Conservation (phyloP, 768 basidiomycete species). For the Mycena amicta region DNA sequence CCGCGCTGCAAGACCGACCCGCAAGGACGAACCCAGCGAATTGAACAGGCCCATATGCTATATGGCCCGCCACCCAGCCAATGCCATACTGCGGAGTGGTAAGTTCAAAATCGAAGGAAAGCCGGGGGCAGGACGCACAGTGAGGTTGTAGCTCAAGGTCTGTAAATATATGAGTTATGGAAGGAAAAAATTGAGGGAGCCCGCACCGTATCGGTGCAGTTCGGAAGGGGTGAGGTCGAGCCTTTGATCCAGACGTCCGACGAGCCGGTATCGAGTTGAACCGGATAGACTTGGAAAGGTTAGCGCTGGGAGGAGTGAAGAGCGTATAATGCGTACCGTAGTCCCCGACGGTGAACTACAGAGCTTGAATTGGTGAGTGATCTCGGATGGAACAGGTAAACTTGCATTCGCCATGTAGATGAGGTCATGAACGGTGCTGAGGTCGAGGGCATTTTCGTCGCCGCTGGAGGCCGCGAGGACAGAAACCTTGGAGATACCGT, state of each 20-base stretch:
- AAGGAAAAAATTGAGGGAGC: neutral
- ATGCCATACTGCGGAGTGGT: slow-evolving; percentile 66
- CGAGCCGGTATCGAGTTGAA: slow-evolving; percentile 86
- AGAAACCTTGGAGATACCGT: slow-evolving; percentile 32
- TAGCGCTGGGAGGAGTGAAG: slow-evolving; percentile 13
- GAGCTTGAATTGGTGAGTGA: slow-evolving; percentile 12
- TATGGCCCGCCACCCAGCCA: slow-evolving; percentile 72
- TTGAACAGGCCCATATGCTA: slow-evolving; percentile 61
- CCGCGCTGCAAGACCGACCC: slow-evolving; percentile 1
- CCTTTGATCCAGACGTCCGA: slow-evolving; percentile 78
- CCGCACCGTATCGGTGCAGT: slow-evolving; percentile 50
- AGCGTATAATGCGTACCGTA: slow-evolving; percentile 50
- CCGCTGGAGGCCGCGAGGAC: slow-evolving; percentile 34
- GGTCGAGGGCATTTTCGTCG: slow-evolving; percentile 39
- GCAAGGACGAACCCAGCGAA: slow-evolving; percentile 64
- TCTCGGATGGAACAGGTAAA: slow-evolving; percentile 4
- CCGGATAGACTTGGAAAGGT: slow-evolving; percentile 54
- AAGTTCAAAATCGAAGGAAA: neutral
- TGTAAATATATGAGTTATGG: slow-evolving; percentile 23
- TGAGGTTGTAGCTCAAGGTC: slow-evolving; percentile 59
- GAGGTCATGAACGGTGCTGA: slow-evolving; percentile 73
- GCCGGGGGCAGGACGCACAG: slow-evolving; percentile 44
- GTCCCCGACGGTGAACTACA: slow-evolving; percentile 70
- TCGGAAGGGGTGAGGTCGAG: slow-evolving; percentile 48
- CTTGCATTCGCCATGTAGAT: slow-evolving; percentile 79